Conservation (phyloP, 495 filamentous ascomycete genomes). For the Lophium mytilinum region DNA sequence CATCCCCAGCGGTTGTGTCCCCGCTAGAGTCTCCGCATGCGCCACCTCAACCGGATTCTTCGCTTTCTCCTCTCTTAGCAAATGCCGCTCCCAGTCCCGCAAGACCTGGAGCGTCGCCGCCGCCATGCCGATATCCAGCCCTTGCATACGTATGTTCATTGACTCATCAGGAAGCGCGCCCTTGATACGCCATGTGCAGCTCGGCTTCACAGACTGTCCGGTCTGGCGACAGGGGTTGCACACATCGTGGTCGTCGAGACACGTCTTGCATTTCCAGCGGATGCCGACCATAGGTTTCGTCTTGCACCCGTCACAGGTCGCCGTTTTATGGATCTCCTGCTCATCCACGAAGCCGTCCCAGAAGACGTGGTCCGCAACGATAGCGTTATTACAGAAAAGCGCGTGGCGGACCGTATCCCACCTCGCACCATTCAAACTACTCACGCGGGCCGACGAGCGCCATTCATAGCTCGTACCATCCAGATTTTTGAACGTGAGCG, state of each 20-base stretch:
- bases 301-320: slow-evolving; percentile 1
- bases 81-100: slow-evolving; percentile 16
- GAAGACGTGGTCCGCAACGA: slow-evolving; percentile 18
- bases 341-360: slow-evolving; percentile 15
- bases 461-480: slow-evolving; percentile 12
- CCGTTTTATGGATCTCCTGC: slow-evolving; percentile 1
- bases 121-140: slow-evolving; percentile 3
- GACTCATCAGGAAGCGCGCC: slow-evolving; percentile 14
- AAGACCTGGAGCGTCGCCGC: slow-evolving; percentile 18
- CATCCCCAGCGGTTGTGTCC: slow-evolving; percentile 9
- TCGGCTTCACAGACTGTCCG: neutral
- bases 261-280: slow-evolving; percentile 14
- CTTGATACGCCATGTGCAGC: neutral
- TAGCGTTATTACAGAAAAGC: slow-evolving; percentile 6
- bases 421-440: slow-evolving; percentile 1
- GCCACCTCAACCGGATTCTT: slow-evolving; percentile 7
- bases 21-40: slow-evolving; percentile 1
- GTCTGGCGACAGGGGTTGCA: slow-evolving; percentile 10
- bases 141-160: slow-evolving; percentile 5
- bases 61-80: slow-evolving; percentile 8
- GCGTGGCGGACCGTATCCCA: slow-evolving; percentile 18
- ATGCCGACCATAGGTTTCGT: slow-evolving; percentile 4
- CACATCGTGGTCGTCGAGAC: slow-evolving; percentile 9
- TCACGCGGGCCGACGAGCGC: slow-evolving; percentile 4
- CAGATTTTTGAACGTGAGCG: slow-evolving; percentile 8